phyloP scores from a whole-genome alignment of 2,329 filamentous ascomycete species.

The Magnaporthiopsis incrustans region DNA sequence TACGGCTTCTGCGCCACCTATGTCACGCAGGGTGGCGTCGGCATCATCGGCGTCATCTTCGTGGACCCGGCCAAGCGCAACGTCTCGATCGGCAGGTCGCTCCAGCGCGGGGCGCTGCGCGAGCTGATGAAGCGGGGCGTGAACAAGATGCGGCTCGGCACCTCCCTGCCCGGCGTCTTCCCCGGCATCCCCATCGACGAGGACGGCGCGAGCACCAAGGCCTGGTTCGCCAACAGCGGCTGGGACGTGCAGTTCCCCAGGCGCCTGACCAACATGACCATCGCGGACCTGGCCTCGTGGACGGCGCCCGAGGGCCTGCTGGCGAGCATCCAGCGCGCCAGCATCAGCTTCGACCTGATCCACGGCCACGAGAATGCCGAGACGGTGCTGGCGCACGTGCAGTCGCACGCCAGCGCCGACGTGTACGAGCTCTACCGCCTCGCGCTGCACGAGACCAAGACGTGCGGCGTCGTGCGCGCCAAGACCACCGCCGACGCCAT shows the following conservation, averaged over 20 bases:
- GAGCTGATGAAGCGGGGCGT: slow-evolving; percentile 63
- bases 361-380: slow-evolving; percentile 60
- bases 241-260: slow-evolving; percentile 66
- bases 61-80: slow-evolving; percentile 83
- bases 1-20: slow-evolving; percentile 93
- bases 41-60: slow-evolving; percentile 77
- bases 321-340: slow-evolving; percentile 62
- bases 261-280: slow-evolving; percentile 58
- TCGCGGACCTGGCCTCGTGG: slow-evolving; percentile 67
- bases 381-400: slow-evolving; percentile 66
- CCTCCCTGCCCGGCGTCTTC: slow-evolving; percentile 75
- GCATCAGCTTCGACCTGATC: slow-evolving; percentile 75
- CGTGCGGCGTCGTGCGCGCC: slow-evolving; percentile 76
- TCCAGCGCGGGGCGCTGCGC: slow-evolving; percentile 78
- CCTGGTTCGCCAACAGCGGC: slow-evolving; percentile 85
- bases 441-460: slow-evolving; percentile 61
- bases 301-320: slow-evolving; percentile 67
- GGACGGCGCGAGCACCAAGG: slow-evolving; percentile 35
- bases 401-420: slow-evolving; percentile 65
- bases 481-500: slow-evolving; percentile 60
- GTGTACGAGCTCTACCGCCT: slow-evolving; percentile 72
- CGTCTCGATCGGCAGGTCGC: slow-evolving; percentile 80
- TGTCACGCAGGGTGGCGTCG: slow-evolving; percentile 63
- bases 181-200: slow-evolving; percentile 65
- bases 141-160: slow-evolving; percentile 74